Percentiles rank a stretch among this genome's conserved stretches.
Evolutionary conservation across 768 basidiomycete genomes (phyloP).

Genomic region (Collybia mongolica): DNA sequence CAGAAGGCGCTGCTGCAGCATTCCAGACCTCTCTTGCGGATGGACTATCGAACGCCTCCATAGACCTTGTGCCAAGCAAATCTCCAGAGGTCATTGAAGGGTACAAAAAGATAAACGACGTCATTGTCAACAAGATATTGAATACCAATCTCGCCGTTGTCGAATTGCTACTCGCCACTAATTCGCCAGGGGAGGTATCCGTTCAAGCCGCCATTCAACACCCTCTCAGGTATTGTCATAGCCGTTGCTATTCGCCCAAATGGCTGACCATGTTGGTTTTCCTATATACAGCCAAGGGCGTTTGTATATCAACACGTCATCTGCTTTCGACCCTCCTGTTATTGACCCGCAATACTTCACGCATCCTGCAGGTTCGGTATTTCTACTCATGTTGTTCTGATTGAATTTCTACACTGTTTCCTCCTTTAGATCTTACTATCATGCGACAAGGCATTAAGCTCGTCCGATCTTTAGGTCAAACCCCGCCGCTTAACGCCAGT

Average conservation of each 20-base stretch:
- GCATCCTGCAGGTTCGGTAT: slow-evolving; percentile 43
- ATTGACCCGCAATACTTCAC: slow-evolving; percentile 70
- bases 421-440: slow-evolving; percentile 38
- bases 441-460: slow-evolving; percentile 63
- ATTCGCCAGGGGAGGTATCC: slow-evolving; percentile 34
- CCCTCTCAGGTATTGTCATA: slow-evolving; percentile 44
- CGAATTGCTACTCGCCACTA: slow-evolving; percentile 52
- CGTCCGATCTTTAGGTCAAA: slow-evolving; percentile 51
- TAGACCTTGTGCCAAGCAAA: slow-evolving; percentile 41
- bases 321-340: slow-evolving; percentile 56
- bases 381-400: background rate
- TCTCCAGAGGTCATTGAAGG: slow-evolving; percentile 47
- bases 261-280: slow-evolving; percentile 1
- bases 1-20: slow-evolving; percentile 22
- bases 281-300: slow-evolving; percentile 45
- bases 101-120: slow-evolving; percentile 54
- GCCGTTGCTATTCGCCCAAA: background rate
- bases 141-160: slow-evolving; percentile 45
- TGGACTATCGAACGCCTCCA: slow-evolving; percentile 26
- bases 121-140: slow-evolving; percentile 37
- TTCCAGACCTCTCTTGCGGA: slow-evolving; percentile 30
- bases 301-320: slow-evolving; percentile 56
- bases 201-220: slow-evolving; percentile 70
- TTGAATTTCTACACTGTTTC: background rate
- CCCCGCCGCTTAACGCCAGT: slow-evolving; percentile 45